Evolutionary conservation across 495 filamentous ascomycete genomes (phyloP).

Genomic region (Chaetomium tenue): DNA sequence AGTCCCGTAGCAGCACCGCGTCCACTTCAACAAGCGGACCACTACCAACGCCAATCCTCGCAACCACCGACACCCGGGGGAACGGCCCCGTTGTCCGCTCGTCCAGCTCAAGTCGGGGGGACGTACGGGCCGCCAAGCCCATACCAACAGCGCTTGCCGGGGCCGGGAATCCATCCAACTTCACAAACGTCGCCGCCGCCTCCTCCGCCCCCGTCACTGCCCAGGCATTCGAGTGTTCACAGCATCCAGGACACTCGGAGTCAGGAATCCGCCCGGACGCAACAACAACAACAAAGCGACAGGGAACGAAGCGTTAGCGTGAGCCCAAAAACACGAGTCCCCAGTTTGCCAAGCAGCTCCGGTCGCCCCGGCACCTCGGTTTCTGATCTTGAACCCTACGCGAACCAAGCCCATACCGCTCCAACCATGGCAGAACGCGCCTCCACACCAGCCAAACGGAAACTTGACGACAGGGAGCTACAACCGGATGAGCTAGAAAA

Average conservation of each 20-base stretch:
- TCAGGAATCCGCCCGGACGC: slow-evolving; percentile 37
- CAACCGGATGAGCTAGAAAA: slow-evolving; percentile 46
- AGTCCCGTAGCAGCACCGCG: slow-evolving; percentile 53
- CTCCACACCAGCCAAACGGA: slow-evolving; percentile 51
- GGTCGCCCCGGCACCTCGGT: slow-evolving; percentile 42
- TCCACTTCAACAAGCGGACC: slow-evolving; percentile 45
- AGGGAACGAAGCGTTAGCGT: slow-evolving; percentile 62
- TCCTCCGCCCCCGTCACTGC: slow-evolving; percentile 43
- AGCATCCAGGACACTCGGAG: slow-evolving; percentile 42
- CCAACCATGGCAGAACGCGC: slow-evolving; percentile 36
- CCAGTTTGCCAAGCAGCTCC: slow-evolving; percentile 50
- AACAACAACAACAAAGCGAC: slow-evolving; percentile 48
- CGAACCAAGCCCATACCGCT: slow-evolving; percentile 34
- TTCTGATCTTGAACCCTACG: slow-evolving; percentile 44
- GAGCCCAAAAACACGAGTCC: slow-evolving; percentile 61
- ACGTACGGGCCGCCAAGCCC: slow-evolving; percentile 49
- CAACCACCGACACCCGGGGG: slow-evolving; percentile 58
- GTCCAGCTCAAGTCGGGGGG: slow-evolving; percentile 34
- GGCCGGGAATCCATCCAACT: slow-evolving; percentile 37
- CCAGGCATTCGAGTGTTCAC: slow-evolving; percentile 49
- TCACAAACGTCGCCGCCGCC: slow-evolving; percentile 39
- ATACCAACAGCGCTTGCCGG: slow-evolving; percentile 51
- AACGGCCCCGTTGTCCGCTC: slow-evolving; percentile 48
- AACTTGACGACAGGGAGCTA: slow-evolving; percentile 53
- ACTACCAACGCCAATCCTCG: slow-evolving; percentile 49